Base-by-base conservation (phyloP, 768 basidiomycete genomes). In the Tricholoma bakamatsutake region DNA sequence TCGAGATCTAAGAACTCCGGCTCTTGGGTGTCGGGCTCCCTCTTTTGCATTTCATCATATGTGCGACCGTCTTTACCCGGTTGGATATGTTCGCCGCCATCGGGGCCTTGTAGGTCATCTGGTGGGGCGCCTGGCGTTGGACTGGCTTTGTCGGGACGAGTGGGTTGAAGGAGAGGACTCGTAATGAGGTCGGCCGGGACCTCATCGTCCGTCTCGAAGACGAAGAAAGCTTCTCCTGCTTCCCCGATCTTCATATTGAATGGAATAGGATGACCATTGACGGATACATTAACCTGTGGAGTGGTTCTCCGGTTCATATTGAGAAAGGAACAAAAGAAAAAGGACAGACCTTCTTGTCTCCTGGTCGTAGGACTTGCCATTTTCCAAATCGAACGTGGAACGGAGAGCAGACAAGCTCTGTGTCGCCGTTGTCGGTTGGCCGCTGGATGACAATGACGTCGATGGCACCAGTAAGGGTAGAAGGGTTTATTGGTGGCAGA, bases 221-320 rank as follows among this genome's bases (percentile, higher is more conserved):
- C 89, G 65, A 98, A 98, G 78, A 98, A 99, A 0, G 95, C 97
- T 72, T 99, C 97, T 4, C 97, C 97, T 1, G 97, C 93, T 56
- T 98, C 97, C 39, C 94, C 95, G 58, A 98, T 93, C 78, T 99
- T 98, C 97, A 99, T 99, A 69, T 80, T 81, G 70, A 91, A 98
- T 0, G 96, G 96, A 54, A 94, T 88, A 43, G 80, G 79, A 62
- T 84, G 76, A 39, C 89, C 91, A 71, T 97, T 95, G 64, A 98
- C 85, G 50, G 83, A 82, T 33, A 98, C 82, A 59, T 86, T 90
- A 59, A 98, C 96, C 92, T 94, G 60, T 30, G 12, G 12, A 27
- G 27, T 13, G 13, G 45, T 35, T 24, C n/a, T 46, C 27, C 10
- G 33, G 45, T 30, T 53, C 15, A 18, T 42, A n/a, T 47, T 35